Evolutionary conservation across 208 protist species (phyloP), one percentile per base, ranked within the genome.

Genomic region (Angomonas ambiguus): DNA sequence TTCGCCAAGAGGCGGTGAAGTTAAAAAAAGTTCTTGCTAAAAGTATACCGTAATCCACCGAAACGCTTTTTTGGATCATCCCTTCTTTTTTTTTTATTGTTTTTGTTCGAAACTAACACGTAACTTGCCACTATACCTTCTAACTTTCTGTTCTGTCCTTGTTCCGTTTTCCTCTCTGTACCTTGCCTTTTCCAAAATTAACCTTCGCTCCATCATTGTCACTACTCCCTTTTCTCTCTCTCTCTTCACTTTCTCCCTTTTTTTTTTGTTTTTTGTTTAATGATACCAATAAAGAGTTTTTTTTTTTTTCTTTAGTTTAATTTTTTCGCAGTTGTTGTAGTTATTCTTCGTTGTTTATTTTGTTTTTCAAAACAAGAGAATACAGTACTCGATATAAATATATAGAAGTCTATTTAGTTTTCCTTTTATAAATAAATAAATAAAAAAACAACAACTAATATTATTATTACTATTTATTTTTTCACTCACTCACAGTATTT

Each of bases 1-100:
- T 95, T 30, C 90, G 90, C 4, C 42, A 73, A n/a, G 77, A 87
- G 72, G 72, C 72, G 28, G 35, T 72, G 35, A 72, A 76, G 48
- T 71, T 91, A 24, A 71, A 69, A 0, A 72, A 51, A 2, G 61
- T 71, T 5, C 62, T 56, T 28, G 65, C 55, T 48, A 62, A 42
- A 1, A 31, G 20, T 18, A 8, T 10, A 5, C 48, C n/a, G 8
- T 18, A 63, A 63, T 30, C 22, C 49, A 30, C 5, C 24, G 20
- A 30, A 20, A 20, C 49, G 18, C 5, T 55, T 55, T 55, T 27
- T 55, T 18, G 8, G 49, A 30, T 48, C 13, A 20, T 48, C 18
- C 38, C 18, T 48, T 20, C 49, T 55, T 55, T 28, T 55, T 55
- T 18, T 20, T 55, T 20, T 20, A 20, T 55, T 55, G n/a, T n/a